These are phyloP conservation scores for Trichoderma reesei DNA, from an alignment of 495 filamentous ascomycete genomes.

Conservation along the genomic window DNA sequence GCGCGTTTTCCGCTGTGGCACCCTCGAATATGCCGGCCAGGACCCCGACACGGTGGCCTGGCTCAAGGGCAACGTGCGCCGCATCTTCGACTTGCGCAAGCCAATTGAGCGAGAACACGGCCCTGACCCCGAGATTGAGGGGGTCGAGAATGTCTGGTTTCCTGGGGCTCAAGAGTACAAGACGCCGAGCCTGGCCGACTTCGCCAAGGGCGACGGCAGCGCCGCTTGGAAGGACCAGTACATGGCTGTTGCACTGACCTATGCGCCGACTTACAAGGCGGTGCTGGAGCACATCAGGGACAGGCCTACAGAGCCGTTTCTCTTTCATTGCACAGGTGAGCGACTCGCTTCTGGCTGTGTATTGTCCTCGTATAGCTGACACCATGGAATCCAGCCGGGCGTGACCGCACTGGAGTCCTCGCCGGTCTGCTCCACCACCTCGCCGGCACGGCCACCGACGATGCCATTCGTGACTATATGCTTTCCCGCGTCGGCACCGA, in stretches of 20 bases:
- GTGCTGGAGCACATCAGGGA: conserved; percentile 31
- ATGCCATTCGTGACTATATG: conserved; percentile 43
- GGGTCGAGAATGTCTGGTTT: conserved; percentile 33
- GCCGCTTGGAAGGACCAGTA: conserved; percentile 32
- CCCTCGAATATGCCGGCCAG: conserved; percentile 26
- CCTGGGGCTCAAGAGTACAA: conserved; percentile 22
- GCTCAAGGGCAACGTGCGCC: conserved; percentile 27
- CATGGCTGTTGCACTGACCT: conserved; percentile 29
- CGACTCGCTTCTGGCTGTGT: conserved; percentile 11
- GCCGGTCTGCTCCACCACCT: conserved; percentile 47
- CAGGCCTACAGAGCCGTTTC: conserved; percentile 22
- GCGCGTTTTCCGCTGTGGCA: conserved; percentile 44
- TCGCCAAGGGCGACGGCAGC: conserved; percentile 32
- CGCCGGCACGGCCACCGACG: conserved; percentile 35
- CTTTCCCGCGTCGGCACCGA: conserved; percentile 39
- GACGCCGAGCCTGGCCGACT: conserved; percentile 22
- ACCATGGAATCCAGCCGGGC: conserved; percentile 36
- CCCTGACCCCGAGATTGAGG: conserved; percentile 30
- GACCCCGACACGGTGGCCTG: conserved; percentile 24
- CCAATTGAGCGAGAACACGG: conserved; percentile 23
- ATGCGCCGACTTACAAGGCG: conserved; percentile 24
- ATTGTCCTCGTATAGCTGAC: conserved; percentile 8
- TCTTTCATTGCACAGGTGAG: conserved; percentile 47
- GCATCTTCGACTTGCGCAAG: conserved; percentile 36
- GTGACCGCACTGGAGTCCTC: conserved; percentile 56